These are phyloP conservation scores for Sporodiniella umbellata DNA, from an alignment of 371 early-diverging fungal genomes.

Conservation along the genomic window DNA sequence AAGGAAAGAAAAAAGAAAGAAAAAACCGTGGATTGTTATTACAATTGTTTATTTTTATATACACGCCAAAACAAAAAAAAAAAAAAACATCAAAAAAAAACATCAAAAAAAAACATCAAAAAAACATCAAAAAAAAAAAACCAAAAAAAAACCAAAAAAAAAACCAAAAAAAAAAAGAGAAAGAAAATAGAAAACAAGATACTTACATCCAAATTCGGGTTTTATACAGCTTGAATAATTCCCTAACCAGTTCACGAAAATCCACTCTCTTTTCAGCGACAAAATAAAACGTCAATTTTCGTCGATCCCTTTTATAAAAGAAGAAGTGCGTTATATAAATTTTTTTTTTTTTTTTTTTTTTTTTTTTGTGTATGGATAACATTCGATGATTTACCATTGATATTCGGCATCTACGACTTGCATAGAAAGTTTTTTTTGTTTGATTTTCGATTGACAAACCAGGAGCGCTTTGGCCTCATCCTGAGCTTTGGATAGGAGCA, in stretches of 20 bases:
- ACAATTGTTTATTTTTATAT: no score
- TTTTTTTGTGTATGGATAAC: neutral
- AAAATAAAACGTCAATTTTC: slow-evolving; percentile 95
- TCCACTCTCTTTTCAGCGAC: slow-evolving; percentile 95
- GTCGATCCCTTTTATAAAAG: slow-evolving; percentile 92
- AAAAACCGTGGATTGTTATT: no score
- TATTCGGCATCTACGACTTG: slow-evolving; percentile 96
- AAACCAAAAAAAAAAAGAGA: no score
- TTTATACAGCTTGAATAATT: slow-evolving; percentile 98
- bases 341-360: neutral
- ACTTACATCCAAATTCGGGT: slow-evolving; percentile 98
- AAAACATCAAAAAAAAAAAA: no score
- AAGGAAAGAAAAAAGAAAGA: neutral
- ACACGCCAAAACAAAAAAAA: no score
- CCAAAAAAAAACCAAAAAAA: no score
- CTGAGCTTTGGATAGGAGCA: slow-evolving; percentile 75
- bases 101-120: no score
- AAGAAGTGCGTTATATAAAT: neutral
- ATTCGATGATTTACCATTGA: slow-evolving; percentile 73
- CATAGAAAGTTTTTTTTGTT: slow-evolving; percentile 90
- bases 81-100: neutral
- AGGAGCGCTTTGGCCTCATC: slow-evolving; percentile 90
- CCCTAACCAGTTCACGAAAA: slow-evolving; percentile 97
- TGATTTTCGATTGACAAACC: slow-evolving; percentile 89
- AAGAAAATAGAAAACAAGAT: neutral